Conservation (phyloP, 2,329 filamentous ascomycete species). For the Atkinsonella texensis region DNA sequence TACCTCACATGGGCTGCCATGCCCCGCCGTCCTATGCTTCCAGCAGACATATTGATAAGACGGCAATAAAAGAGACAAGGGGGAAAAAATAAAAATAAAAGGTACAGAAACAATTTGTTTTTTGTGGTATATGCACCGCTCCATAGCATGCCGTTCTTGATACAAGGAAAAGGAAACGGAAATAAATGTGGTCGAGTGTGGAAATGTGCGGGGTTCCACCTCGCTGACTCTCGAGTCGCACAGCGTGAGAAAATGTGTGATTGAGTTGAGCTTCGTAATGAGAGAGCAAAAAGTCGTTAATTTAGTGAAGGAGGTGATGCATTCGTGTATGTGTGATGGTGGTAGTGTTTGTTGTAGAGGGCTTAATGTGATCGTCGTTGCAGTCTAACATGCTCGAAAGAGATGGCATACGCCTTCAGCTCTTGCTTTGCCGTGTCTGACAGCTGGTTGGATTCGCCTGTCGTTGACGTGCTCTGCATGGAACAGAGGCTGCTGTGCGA, state of each 20-base stretch:
- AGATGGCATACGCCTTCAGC: conserved; percentile 73
- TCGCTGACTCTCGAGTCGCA: conserved; percentile 5
- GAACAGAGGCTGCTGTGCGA: conserved; percentile 79
- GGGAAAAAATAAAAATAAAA: conserved; percentile 13
- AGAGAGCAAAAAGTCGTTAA: neutral
- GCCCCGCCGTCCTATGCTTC: conserved; percentile 13
- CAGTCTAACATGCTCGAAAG: conserved; percentile 69
- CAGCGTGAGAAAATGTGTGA: conserved; percentile 8
- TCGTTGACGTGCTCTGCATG: conserved; percentile 50
- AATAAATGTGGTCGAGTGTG: conserved; percentile 4
- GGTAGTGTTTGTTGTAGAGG: neutral
- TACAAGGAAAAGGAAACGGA: conserved; percentile 23
- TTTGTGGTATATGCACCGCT: conserved; percentile 34
- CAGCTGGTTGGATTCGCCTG: conserved; percentile 42
- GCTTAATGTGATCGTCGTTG: conserved; percentile 44
- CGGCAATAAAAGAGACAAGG: neutral
- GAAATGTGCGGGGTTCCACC: neutral
- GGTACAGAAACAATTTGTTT: neutral
- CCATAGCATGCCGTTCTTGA: conserved; percentile 34
- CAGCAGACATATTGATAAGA: conserved; percentile 10
- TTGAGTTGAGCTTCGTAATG: conserved; percentile 3
- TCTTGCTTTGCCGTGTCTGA: conserved; percentile 70
- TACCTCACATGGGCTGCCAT: conserved; percentile 11
- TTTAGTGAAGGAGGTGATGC: conserved; percentile 2
- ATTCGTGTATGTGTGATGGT: neutral